Evolutionary conservation across 805 yeast genomes (phyloP).

Genomic region (Saccharomycopsis sp.): DNA sequence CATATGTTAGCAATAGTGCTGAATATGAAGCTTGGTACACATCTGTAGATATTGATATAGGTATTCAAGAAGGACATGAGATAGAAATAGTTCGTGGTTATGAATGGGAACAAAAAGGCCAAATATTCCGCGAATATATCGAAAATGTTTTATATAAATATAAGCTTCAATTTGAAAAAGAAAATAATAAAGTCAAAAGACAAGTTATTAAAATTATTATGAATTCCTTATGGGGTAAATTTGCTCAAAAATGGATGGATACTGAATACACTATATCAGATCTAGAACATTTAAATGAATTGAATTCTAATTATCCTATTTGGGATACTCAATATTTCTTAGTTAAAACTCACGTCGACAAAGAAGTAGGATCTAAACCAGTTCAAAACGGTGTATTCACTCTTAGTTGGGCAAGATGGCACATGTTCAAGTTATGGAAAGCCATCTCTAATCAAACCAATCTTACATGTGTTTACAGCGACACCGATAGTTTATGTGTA

Average conservation of each 20-base stretch:
- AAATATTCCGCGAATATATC: constrained; percentile 7
- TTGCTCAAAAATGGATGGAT: constrained; percentile 5
- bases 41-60: constrained; percentile 8
- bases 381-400: constrained; percentile 8
- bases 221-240: constrained; percentile 5
- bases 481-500: constrained; percentile 3
- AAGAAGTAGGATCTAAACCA: background rate
- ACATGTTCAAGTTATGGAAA: constrained; percentile 6
- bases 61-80: constrained; percentile 3
- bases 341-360: background rate
- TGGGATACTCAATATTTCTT: constrained; percentile 5
- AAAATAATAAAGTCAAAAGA: background rate
- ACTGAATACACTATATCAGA: background rate
- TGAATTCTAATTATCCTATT: constrained; percentile 1
- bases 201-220: constrained; percentile 3
- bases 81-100: constrained; percentile 4
- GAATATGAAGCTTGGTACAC: constrained; percentile 7
- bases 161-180: background rate
- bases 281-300: background rate
- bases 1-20: background rate
- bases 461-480: constrained; percentile 3
- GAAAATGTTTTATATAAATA: no score
- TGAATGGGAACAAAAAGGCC: constrained; percentile 7
- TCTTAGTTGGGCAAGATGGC: constrained; percentile 4
- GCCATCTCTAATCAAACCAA: background rate